Evolutionary conservation across 2,329 filamentous ascomycete genomes (phyloP).

Genomic region (Pseudogymnoascus sp.): DNA sequence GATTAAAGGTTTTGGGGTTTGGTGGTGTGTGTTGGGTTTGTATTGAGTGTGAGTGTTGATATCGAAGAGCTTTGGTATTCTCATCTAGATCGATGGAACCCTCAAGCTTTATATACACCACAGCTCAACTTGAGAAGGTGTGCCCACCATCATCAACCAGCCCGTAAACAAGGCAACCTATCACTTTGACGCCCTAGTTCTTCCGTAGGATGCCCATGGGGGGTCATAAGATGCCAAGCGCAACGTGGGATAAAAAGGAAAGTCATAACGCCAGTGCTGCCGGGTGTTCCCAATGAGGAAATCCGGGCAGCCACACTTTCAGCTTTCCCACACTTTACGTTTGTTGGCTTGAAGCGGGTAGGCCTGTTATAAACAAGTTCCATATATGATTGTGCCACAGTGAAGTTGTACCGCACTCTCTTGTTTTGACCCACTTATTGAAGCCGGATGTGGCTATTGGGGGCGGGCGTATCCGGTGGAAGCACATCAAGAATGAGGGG

Average conservation of each 20-base stretch:
- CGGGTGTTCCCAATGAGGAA: not conserved
- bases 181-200: not conserved
- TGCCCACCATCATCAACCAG: not conserved
- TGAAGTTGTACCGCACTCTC: not conserved
- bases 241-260: conserved; percentile 8
- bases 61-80: not conserved
- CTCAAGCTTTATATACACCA: conserved; percentile 5
- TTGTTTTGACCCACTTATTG: not conserved
- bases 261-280: not conserved
- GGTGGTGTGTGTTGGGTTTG: conserved; percentile 5
- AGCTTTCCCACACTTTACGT: not conserved
- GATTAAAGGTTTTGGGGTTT: not conserved
- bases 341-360: not conserved
- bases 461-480: not conserved
- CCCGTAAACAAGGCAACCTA: not conserved
- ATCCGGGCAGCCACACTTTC: not conserved
- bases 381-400: not conserved
- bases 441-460: conserved; percentile 6
- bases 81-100: not conserved
- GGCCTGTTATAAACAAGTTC: conserved; percentile 3
- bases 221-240: not conserved
- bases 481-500: not conserved
- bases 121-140: not conserved
- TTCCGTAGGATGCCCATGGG: not conserved
- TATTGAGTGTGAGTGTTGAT: conserved; percentile 3